Percentiles rank a stretch among this genome's conserved stretches.
Evolutionary conservation across 2,329 filamentous ascomycete genomes (phyloP).

Genomic region (Diaporthe citri): DNA sequence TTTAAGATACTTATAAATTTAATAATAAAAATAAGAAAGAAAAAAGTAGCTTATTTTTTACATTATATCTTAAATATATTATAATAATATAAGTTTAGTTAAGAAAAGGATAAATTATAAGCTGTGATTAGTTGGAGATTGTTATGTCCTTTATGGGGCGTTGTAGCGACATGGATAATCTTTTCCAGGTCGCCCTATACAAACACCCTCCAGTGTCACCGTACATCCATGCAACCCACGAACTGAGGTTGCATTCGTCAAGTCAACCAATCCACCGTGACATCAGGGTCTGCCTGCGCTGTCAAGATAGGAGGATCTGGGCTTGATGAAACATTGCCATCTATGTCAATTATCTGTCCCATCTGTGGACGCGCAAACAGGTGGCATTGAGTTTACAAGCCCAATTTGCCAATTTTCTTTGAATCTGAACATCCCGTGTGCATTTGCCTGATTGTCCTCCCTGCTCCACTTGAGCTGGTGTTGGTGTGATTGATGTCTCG

Average conservation of each 20-base stretch:
- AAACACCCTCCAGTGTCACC: background rate
- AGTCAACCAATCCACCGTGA: slow-evolving; percentile 9
- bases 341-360: background rate
- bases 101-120: no score
- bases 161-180: no score
- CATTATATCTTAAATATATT: no score
- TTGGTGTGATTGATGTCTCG: background rate
- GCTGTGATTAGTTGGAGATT: no score
- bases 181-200: no score
- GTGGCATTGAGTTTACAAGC: background rate
- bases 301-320: background rate
- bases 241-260: slow-evolving; percentile 12
- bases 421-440: no score
- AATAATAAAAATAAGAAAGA: no score
- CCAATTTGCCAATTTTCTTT: no score
- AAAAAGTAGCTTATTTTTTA: no score
- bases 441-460: background rate
- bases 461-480: background rate
- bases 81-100: no score
- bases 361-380: background rate
- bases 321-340: slow-evolving; percentile 21
- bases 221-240: slow-evolving; percentile 14
- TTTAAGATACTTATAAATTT: no score
- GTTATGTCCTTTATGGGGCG: no score
- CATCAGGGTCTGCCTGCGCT: background rate